Percentiles rank a stretch among this genome's conserved stretches.
These are phyloP conservation scores for Platanus orientalis DNA, from an alignment of 164 flowering plant genomes.

Conservation along the genomic window DNA sequence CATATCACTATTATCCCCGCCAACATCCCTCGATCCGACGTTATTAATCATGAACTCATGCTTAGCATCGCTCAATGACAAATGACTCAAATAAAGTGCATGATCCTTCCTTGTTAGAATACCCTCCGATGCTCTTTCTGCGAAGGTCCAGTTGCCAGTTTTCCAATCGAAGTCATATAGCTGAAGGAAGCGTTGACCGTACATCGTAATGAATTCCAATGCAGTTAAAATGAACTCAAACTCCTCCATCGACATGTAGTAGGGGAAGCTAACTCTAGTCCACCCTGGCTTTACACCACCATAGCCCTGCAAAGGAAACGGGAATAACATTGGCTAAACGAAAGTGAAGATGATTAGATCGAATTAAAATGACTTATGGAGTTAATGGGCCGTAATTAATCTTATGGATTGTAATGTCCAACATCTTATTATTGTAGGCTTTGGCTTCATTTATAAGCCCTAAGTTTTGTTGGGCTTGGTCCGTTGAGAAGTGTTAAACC, in stretches of 20 bases:
- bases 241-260: slow-evolving; percentile 67
- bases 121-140: slow-evolving; percentile 21
- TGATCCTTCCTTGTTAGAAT: slow-evolving; percentile 9
- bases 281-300: slow-evolving; percentile 79
- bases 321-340: background rate
- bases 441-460: no score
- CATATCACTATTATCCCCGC: background rate
- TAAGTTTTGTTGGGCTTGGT: no score
- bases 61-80: slow-evolving; percentile 3
- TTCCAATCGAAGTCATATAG: slow-evolving; percentile 58
- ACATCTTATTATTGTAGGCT: no score
- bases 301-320: slow-evolving; percentile 49
- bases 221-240: slow-evolving; percentile 60
- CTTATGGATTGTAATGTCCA: no score
- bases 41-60: no score
- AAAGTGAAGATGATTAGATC: no score
- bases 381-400: no score
- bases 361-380: no score
- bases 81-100: background rate
- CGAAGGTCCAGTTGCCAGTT: slow-evolving; percentile 59
- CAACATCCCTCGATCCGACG: no score
- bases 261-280: slow-evolving; percentile 73
- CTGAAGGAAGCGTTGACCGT: slow-evolving; percentile 77
- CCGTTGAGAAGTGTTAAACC: no score
- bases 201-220: slow-evolving; percentile 56